Conservation (phyloP, 2,329 filamentous ascomycete species). For the Neopestalotiopsis rosae region DNA sequence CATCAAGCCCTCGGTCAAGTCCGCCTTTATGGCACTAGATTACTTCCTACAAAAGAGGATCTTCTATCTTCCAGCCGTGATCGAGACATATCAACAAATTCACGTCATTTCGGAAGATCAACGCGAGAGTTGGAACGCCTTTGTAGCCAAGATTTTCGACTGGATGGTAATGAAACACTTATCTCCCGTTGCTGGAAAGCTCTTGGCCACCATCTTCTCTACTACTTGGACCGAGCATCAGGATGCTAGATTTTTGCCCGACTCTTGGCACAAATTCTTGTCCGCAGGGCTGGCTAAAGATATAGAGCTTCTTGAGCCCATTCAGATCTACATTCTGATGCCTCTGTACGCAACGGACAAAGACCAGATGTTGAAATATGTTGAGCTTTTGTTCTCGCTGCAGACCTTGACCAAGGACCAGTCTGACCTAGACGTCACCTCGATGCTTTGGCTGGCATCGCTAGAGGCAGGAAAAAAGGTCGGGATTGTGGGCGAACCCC, state of each 20-base stretch:
- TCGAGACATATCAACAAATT: conserved; percentile 44
- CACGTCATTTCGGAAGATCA: conserved; percentile 31
- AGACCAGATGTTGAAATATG: conserved; percentile 57
- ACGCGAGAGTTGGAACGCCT: conserved; percentile 53
- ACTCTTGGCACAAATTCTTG: conserved; percentile 63
- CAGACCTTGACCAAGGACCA: conserved; percentile 50
- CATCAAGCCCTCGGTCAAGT: conserved; percentile 70
- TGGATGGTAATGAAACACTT: conserved; percentile 65
- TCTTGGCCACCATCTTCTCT: conserved; percentile 63
- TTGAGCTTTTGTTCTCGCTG: conserved; percentile 61
- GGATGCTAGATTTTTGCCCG: conserved; percentile 41
- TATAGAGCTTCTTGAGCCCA: conserved; percentile 60
- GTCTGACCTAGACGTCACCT: conserved; percentile 55
- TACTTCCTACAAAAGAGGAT: conserved; percentile 68
- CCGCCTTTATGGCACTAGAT: conserved; percentile 70
- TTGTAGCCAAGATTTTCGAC: conserved; percentile 54
- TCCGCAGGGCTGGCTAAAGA: conserved; percentile 54
- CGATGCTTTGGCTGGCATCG: conserved; percentile 68
- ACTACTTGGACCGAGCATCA: conserved; percentile 43
- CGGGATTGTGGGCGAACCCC: conserved; percentile 72
- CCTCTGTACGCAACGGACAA: conserved; percentile 66
- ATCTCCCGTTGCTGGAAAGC: conserved; percentile 64
- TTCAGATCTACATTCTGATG: conserved; percentile 69
- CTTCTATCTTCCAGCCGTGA: conserved; percentile 53
- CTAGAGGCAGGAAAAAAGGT: conserved; percentile 74